Evolutionary conservation across 2,329 filamentous ascomycete genomes (phyloP).

Genomic region (Alternaria dauci): DNA sequence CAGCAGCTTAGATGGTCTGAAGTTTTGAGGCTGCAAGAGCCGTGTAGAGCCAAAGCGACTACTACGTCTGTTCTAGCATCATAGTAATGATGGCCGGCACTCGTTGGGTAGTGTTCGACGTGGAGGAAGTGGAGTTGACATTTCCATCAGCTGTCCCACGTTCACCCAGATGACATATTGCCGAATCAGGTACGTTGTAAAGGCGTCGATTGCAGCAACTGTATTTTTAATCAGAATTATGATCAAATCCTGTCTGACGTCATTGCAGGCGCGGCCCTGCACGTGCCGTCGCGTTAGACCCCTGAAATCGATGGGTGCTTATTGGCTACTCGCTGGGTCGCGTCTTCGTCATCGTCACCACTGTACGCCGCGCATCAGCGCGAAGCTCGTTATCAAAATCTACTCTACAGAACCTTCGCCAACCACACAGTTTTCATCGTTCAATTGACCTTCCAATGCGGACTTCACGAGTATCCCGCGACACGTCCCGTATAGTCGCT

Average conservation of each 20-base stretch:
- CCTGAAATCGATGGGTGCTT: not conserved
- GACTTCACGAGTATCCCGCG: slow-evolving; percentile 50
- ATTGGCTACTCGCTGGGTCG: not conserved
- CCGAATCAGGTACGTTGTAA: not conserved
- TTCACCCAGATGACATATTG: not conserved
- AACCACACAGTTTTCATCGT: not conserved
- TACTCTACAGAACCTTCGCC: not conserved
- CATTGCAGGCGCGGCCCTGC: not conserved
- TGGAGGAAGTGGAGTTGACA: not conserved
- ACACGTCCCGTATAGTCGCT: slow-evolving; percentile 45
- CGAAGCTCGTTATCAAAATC: not conserved
- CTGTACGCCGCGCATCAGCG: not conserved
- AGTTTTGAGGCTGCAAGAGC: not conserved
- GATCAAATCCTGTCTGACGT: not conserved
- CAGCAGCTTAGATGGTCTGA: not conserved
- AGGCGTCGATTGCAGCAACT: not conserved
- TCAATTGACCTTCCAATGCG: slow-evolving; percentile 35
- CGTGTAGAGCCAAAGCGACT: not conserved
- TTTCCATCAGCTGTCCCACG: not conserved
- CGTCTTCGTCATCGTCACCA: not conserved
- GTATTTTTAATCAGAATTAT: not conserved
- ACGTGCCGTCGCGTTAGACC: not conserved
- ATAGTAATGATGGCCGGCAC: not conserved
- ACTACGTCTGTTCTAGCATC: not conserved
- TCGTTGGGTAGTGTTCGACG: not conserved